Evolutionary conservation across 371 early-diverging fungal genomes (phyloP).

Genomic region (Batkoa obscura): DNA sequence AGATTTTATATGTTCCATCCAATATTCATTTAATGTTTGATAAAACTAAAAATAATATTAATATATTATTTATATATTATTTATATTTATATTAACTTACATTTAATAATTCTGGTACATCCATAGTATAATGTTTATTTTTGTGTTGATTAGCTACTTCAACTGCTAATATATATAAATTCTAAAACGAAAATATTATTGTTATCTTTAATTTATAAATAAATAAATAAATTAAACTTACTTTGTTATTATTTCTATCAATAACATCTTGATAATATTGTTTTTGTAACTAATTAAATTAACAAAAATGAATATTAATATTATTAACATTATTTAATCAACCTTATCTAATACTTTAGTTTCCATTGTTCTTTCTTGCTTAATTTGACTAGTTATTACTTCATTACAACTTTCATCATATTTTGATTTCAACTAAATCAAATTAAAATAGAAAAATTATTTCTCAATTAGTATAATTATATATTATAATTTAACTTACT

Average conservation of each 20-base stretch:
- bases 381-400: slow-evolving; percentile 29
- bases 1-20: slow-evolving; percentile 22
- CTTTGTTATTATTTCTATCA: slow-evolving; percentile 65
- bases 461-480: too few species aligned
- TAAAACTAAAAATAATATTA: slow-evolving; percentile 23
- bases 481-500: slow-evolving; percentile 11
- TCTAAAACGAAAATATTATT: slow-evolving; percentile 16
- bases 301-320: background rate
- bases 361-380: slow-evolving; percentile 28
- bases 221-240: slow-evolving; percentile 8
- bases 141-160: slow-evolving; percentile 35
- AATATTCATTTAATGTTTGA: slow-evolving; percentile 30
- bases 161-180: slow-evolving; percentile 35
- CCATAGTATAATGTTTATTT: slow-evolving; percentile 31
- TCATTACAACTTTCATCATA: slow-evolving; percentile 52
- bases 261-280: slow-evolving; percentile 39
- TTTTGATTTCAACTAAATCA: slow-evolving; percentile 21
- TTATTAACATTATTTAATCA: slow-evolving; percentile 2
- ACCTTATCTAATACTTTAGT: slow-evolving; percentile 28
- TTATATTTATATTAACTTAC: slow-evolving; percentile 15
- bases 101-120: slow-evolving; percentile 35
- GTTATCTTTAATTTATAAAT: background rate
- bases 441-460: background rate
- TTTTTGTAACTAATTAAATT: slow-evolving; percentile 17
- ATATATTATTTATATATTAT: background rate